A percentile compares a stretch with the other conserved stretches of the same genome.
These are phyloP conservation scores for Patellaria atrata DNA, from an alignment of 495 filamentous ascomycete species.

Conservation along the genomic window DNA sequence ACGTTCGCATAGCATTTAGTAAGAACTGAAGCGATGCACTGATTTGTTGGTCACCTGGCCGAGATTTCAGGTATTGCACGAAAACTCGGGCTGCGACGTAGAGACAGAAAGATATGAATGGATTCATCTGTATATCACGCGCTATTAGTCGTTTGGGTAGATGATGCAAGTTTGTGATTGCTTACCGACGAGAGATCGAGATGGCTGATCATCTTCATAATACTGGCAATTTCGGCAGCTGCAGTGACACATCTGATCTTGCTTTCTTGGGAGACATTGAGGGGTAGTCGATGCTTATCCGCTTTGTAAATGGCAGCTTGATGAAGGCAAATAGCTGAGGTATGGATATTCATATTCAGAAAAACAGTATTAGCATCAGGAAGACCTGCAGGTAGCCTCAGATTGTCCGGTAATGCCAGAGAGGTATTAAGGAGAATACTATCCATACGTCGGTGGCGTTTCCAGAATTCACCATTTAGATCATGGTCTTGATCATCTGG, in stretches of 20 bases:
- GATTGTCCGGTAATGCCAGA: conserved; percentile 64
- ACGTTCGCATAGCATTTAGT: conserved; percentile 70
- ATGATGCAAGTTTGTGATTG: neutral
- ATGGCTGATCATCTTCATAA: conserved; percentile 92
- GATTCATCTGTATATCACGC: conserved; percentile 63
- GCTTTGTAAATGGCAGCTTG: conserved; percentile 97
- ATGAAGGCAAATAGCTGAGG: conserved; percentile 90
- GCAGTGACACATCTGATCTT: conserved; percentile 87
- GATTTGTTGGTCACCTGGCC: conserved; percentile 70
- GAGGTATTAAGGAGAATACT: conserved; percentile 79
- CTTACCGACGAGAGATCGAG: conserved; percentile 72
- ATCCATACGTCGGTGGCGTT: conserved; percentile 76
- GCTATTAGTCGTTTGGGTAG: neutral
- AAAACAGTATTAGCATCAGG: conserved; percentile 80
- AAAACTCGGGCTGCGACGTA: conserved; percentile 93
- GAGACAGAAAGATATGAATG: conserved; percentile 88
- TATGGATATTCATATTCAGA: conserved; percentile 92
- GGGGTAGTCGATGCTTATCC: conserved; percentile 70
- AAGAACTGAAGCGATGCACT: conserved; percentile 78
- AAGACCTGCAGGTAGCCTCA: conserved; percentile 67
- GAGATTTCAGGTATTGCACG: conserved; percentile 83
- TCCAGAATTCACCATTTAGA: conserved; percentile 92
- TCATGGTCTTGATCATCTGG: conserved; percentile 72
- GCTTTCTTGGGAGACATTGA: conserved; percentile 68
- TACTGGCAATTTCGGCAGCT: conserved; percentile 85